Evolutionary conservation across 2,329 filamentous ascomycete species (phyloP), one percentile per base, ranked within the genome.

Genomic region (Xylariomycetidae sp.): DNA sequence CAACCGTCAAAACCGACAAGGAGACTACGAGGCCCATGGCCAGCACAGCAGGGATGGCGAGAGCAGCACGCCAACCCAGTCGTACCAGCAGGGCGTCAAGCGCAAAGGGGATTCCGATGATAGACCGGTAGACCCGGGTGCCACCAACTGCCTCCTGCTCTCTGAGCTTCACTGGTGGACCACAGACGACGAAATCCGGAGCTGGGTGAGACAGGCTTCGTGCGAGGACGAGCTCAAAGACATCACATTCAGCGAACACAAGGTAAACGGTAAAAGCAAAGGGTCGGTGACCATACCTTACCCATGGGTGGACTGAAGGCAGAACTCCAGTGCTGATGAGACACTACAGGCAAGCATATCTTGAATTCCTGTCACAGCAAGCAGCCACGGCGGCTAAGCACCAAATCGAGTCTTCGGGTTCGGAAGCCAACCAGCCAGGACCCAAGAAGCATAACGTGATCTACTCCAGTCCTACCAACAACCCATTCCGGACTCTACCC

Each of bases 221-320:
- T 85, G 79, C 47, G 92, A 96, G 58, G 74, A 81, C 28, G 86
- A 95, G 52, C 65, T 96, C 13, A 88, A 85, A 51, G 92, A 96
- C 40, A 78, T 98, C 32, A 95, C 89, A 0, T 98, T 96, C 59
- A 95, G 87, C 52, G 92, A 98, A 59, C 92, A 96, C 63, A 98
- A 98, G 58, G 89, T 96, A 29, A 98, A 98, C 48, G 92, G 92
- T 48, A 98, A 98, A 66, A 95, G 87, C 63, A 95, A 96, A 67
- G 90, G 92, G 89, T 94, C 71, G 44, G 79, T 61, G 23, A 10
- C 18, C 23, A 16, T 10, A n/a, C n/a, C n/a, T n/a, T n/a, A 15
- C 13, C 15, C 22, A 3, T 13, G 18, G 15, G 23, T 10, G 27
- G 10, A 3, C 16, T 22, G 24, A 5, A 16, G 24, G 10, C 10